Percentiles rank a stretch among this genome's conserved stretches.
phyloP scores from a whole-genome alignment of 1,284 basidiomycete species.

The Tetrapyrgos nigripes region DNA sequence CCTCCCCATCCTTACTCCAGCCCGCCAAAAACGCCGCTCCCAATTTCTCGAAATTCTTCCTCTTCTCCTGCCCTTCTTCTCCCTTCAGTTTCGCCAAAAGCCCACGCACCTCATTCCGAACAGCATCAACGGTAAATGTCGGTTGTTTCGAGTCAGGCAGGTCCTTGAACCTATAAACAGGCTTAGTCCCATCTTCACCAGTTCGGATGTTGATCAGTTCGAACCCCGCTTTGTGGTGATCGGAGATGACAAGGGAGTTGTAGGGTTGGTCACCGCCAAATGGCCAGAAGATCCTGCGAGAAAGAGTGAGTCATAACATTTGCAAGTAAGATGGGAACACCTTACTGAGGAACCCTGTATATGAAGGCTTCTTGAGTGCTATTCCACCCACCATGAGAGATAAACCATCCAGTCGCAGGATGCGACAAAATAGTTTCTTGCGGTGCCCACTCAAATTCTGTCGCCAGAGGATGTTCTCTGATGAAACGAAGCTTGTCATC shows the following conservation, averaged over 20 bases:
- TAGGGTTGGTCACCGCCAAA: slow-evolving; percentile 28
- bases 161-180: slow-evolving; percentile 11
- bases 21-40: no score
- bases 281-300: slow-evolving; percentile 30
- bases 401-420: slow-evolving; percentile 30
- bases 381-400: slow-evolving; percentile 30
- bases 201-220: slow-evolving; percentile 28
- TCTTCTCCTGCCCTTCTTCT: slow-evolving; percentile 9
- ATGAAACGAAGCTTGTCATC: slow-evolving; percentile 12
- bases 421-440: slow-evolving; percentile 30
- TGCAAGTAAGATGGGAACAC: not conserved
- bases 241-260: slow-evolving; percentile 19
- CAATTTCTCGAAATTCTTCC: slow-evolving; percentile 12
- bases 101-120: slow-evolving; percentile 8
- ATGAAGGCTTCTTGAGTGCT: slow-evolving; percentile 16
- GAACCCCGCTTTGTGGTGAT: slow-evolving; percentile 25
- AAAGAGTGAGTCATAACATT: not conserved
- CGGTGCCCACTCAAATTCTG: slow-evolving; percentile 23
- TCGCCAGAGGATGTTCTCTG: slow-evolving; percentile 18
- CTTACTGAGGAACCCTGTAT: slow-evolving; percentile 15
- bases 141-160: slow-evolving; percentile 4
- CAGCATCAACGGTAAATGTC: slow-evolving; percentile 13
- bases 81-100: slow-evolving; percentile 11
- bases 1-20: no score
- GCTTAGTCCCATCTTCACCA: slow-evolving; percentile 13